Conservation (phyloP, 1,284 basidiomycete genomes). For the Cutaneotrichosporon sp. region DNA sequence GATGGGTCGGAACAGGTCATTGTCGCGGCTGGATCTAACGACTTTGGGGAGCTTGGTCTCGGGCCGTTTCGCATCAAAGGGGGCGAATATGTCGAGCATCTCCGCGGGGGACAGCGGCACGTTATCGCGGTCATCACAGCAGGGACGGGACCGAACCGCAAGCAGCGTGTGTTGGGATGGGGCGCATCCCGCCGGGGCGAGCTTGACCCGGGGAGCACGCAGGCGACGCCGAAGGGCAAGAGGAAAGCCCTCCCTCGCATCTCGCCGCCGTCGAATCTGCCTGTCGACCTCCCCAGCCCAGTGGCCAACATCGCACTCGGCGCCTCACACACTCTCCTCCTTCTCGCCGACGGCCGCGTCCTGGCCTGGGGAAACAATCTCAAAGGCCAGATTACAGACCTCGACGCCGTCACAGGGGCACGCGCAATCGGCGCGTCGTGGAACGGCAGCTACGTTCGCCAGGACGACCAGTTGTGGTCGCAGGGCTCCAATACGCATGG, state of each 20-base stretch:
- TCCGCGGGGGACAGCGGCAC: conserved; percentile 69
- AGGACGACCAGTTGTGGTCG: conserved; percentile 50
- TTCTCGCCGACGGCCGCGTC: conserved; percentile 54
- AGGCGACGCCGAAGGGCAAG: conserved; percentile 23
- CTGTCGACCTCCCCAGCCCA: conserved; percentile 3
- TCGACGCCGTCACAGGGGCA: conserved; percentile 40
- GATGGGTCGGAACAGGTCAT: too few species aligned
- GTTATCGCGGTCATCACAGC: conserved; percentile 54
- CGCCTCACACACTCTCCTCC: conserved; percentile 63
- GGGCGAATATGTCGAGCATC: conserved; percentile 32
- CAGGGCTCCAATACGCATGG: conserved; percentile 64
- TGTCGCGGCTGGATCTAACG: conserved; percentile 74
- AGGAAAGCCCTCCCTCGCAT: conserved; percentile 14
- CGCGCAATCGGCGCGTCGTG: conserved; percentile 62
- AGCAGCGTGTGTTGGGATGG: conserved; percentile 63
- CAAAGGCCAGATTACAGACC: conserved; percentile 60
- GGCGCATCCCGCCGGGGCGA: conserved; percentile 73
- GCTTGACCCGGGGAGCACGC: conserved; percentile 19
- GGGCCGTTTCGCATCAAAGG: conserved; percentile 35
- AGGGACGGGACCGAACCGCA: background rate
- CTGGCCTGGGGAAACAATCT: conserved; percentile 61
- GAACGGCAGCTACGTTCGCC: conserved; percentile 71
- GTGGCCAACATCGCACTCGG: conserved; percentile 55
- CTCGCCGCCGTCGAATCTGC: conserved; percentile 21
- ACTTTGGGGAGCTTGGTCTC: conserved; percentile 71